These are phyloP conservation scores for Agrostemma githago DNA, from an alignment of 148 eudicot genomes.

Conservation along the genomic window DNA sequence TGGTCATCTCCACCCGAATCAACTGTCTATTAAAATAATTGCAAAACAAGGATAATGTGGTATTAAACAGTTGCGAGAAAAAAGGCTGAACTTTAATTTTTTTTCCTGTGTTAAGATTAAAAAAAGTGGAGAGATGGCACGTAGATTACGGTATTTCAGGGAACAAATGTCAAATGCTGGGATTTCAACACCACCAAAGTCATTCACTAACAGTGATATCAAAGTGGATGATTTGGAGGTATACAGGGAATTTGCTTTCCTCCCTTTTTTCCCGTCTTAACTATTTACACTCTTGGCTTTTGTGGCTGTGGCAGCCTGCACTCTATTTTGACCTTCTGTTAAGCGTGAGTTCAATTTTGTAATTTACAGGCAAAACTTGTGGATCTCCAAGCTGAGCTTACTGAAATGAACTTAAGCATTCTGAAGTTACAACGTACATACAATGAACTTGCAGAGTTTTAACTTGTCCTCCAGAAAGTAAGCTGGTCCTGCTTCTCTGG, in stretches of 20 bases:
- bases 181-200: conserved; percentile 41
- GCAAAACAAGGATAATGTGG: too few relatives aligned
- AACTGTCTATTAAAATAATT: too few relatives aligned
- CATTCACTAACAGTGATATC: conserved; percentile 33
- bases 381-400: conserved; percentile 79
- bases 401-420: conserved; percentile 71
- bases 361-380: conserved; percentile 60
- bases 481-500: neutral
- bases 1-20: too few relatives aligned
- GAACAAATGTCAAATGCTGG: conserved; percentile 90
- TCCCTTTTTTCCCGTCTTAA: neutral
- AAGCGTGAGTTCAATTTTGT: conserved; percentile 13
- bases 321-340: conserved; percentile 17
- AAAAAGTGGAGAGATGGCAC: conserved; percentile 94
- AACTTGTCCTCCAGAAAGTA: conserved; percentile 70
- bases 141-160: conserved; percentile 69
- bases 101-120: conserved; percentile 53
- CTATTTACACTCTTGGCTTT: neutral
- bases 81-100: neutral
- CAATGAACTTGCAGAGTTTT: conserved; percentile 78
- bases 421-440: conserved; percentile 72
- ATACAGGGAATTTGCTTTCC: conserved; percentile 7
- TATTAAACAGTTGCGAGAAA: too few relatives aligned
- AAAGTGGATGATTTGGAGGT: conserved; percentile 92
- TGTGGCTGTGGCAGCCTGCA: neutral